Evolutionary conservation across 106 monocot species (phyloP).

Genomic region (Allium cepa): DNA sequence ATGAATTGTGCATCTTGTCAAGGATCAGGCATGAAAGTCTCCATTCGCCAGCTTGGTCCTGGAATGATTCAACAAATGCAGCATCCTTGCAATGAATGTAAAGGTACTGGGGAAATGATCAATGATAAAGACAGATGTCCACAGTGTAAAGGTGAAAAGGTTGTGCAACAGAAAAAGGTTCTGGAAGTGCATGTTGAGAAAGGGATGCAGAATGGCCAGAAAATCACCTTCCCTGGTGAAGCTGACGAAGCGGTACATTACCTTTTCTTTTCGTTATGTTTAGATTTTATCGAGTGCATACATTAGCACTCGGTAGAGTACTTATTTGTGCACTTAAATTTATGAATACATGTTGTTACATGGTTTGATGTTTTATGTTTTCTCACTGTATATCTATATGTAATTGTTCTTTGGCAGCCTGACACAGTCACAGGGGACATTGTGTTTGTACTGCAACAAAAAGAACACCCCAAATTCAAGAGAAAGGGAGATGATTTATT

Average conservation of each 20-base stretch:
- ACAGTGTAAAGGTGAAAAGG: conserved; percentile 91
- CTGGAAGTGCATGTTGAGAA: conserved; percentile 82
- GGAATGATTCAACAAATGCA: conserved; percentile 97
- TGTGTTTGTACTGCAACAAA: conserved; percentile 83
- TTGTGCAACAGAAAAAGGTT: conserved; percentile 90
- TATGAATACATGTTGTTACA: too few relatives aligned
- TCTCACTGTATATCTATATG: not conserved
- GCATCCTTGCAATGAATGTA: conserved; percentile 90
- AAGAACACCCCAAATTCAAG: conserved; percentile 89
- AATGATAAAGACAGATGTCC: conserved; percentile 78
- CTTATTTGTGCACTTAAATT: too few relatives aligned
- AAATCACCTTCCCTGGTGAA: conserved; percentile 91
- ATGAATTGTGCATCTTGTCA: conserved; percentile 75
- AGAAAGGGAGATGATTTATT: conserved; percentile 94
- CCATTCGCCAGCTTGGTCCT: conserved; percentile 81
- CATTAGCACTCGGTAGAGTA: too few relatives aligned
- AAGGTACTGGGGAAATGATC: conserved; percentile 83
- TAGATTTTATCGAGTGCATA: not conserved
- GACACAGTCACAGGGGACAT: conserved; percentile 78
- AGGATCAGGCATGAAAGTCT: conserved; percentile 88
- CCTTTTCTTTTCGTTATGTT: not conserved
- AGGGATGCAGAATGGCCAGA: conserved; percentile 91
- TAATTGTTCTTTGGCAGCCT: conserved; percentile 38
- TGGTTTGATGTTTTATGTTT: too few relatives aligned
- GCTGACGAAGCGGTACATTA: conserved; percentile 85